Conservation (phyloP, 805 yeast species). For the Monosporozyma solicola region DNA sequence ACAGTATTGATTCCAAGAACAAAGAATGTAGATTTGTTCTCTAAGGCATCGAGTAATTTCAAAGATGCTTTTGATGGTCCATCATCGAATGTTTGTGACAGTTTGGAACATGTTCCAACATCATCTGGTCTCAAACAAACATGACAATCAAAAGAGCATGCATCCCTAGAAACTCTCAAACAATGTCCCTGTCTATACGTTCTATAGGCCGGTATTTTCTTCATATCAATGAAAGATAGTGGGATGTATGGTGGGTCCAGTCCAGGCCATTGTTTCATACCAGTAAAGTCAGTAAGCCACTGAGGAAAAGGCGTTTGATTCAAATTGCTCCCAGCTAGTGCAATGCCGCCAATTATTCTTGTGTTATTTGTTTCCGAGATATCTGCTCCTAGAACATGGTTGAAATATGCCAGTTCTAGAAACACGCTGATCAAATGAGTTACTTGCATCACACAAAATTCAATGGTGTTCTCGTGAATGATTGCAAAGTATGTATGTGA, state of each 20-base stretch:
- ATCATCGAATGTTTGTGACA: constrained; percentile 90
- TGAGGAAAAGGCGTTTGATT: constrained; percentile 51
- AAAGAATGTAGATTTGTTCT: constrained; percentile 65
- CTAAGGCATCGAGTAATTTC: constrained; percentile 45
- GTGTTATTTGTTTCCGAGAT: not conserved
- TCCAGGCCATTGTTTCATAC: constrained; percentile 75
- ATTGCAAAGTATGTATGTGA: too few species aligned
- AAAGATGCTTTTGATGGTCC: constrained; percentile 79
- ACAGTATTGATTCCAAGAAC: constrained; percentile 77
- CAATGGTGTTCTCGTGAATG: not conserved
- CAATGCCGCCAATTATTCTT: constrained; percentile 5
- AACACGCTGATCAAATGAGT: not conserved
- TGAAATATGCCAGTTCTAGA: not conserved
- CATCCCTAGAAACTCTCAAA: constrained; percentile 36
- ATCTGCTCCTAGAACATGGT: not conserved
- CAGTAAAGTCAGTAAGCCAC: constrained; percentile 74
- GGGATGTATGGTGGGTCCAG: constrained; percentile 83
- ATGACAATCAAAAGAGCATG: constrained; percentile 81
- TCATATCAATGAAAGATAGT: constrained; percentile 56
- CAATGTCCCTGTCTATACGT: constrained; percentile 54
- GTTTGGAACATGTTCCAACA: constrained; percentile 57
- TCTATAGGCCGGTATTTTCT: constrained; percentile 40
- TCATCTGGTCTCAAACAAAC: constrained; percentile 73
- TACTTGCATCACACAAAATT: not conserved
- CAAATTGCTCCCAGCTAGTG: constrained; percentile 5